Evolutionary conservation across 2,329 filamentous ascomycete genomes (phyloP), one percentile per base, ranked within the genome.

Genomic region (Pseudofabraea citricarpa): DNA sequence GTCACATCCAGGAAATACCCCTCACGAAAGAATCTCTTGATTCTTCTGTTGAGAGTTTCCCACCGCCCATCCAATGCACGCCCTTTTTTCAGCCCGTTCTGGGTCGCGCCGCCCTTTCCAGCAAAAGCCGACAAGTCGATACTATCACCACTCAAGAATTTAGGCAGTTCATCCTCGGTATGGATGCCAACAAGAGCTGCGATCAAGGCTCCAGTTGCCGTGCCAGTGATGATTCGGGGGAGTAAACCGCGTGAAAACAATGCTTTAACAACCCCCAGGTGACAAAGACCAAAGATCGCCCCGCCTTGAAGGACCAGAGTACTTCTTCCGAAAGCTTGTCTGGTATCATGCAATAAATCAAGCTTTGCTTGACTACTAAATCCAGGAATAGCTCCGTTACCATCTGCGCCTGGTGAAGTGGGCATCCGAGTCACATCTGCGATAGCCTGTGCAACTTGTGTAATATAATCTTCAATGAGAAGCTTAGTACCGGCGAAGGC

Each of bases 221-320:
- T 95, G 7, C 91, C 91, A 0, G 89, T 89, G 54, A 97, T 90
- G 55, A 96, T 95, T 33, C 89, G 79, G 4, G 93, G 91, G 36
- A 96, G 71, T 13, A 96, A 68, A 0, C 87, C 87, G 21, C 86
- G 79, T 26, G 90, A 67, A 64, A 90, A 87, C 31, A 96, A 69
- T 2, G 90, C 90, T 60, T 91, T 95, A 29, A 95, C 87, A 5
- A 96, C 89, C 6, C 90, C 90, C 4, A 96, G 64, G 64, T 96
- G 91, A 56, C 88, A 95, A 8, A 95, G 68, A 2, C 90, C 90
- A 57, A 96, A 95, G 45, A 95, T 91, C 32, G 89, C 87, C 12
- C 91, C 90, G 37, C 90, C 90, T 62, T 96, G 90, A 1, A 96
- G 67, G 4, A 96, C 85, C 19, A 96, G 73, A 1, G 87, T 90